These are phyloP conservation scores for Magnusiomyces clavatus DNA, from an alignment of 1,139 yeast species.

Conservation along the genomic window DNA sequence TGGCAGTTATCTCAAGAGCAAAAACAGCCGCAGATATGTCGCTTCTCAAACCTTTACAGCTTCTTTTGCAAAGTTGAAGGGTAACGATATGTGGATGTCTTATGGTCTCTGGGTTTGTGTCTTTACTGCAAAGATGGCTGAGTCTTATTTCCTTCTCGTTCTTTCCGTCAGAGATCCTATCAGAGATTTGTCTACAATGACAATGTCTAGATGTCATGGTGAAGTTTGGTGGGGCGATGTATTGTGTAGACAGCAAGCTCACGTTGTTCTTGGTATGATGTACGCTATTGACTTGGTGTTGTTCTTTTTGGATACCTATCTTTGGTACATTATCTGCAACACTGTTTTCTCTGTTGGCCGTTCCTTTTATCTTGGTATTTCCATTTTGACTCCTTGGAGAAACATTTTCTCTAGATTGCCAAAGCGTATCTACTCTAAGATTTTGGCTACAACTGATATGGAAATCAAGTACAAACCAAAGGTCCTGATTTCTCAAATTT, in stretches of 20 bases:
- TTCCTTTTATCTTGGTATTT: slow-evolving; percentile 96
- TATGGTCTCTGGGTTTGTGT: slow-evolving; percentile 85
- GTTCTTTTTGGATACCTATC: slow-evolving; percentile 96
- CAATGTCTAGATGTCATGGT: slow-evolving; percentile 70
- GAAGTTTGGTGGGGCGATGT: slow-evolving; percentile 76
- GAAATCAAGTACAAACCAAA: slow-evolving; percentile 98
- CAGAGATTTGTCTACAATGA: slow-evolving; percentile 57
- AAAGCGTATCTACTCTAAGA: slow-evolving; percentile 95
- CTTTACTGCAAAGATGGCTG: slow-evolving; percentile 78
- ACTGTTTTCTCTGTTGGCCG: slow-evolving; percentile 94
- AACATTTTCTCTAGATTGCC: slow-evolving; percentile 95
- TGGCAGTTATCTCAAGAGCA: slow-evolving; percentile 67
- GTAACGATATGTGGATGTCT: slow-evolving; percentile 95
- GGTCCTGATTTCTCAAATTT: slow-evolving; percentile 93
- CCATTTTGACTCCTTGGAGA: slow-evolving; percentile 98
- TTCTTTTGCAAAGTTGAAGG: slow-evolving; percentile 68
- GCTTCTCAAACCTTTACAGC: slow-evolving; percentile 97
- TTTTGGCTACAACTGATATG: slow-evolving; percentile 97
- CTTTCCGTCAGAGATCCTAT: slow-evolving; percentile 92
- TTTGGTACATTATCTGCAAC: slow-evolving; percentile 97
- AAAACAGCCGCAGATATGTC: slow-evolving; percentile 79
- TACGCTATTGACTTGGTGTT: slow-evolving; percentile 81
- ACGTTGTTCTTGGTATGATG: slow-evolving; percentile 86
- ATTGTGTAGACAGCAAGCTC: slow-evolving; percentile 79
- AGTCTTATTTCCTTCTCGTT: slow-evolving; percentile 90